Conservation (phyloP, 805 yeast species). For the Pichia cephalocereana region DNA sequence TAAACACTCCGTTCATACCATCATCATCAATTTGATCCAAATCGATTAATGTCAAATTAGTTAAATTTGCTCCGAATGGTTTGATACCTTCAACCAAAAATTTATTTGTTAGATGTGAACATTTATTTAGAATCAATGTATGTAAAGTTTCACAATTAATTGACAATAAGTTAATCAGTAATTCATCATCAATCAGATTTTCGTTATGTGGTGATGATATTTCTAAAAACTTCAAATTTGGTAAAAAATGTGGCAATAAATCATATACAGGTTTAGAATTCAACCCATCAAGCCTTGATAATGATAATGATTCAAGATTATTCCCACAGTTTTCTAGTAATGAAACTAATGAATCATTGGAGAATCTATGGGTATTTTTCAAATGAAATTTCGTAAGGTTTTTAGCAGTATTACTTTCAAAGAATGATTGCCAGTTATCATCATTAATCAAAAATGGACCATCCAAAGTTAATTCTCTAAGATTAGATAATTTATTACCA, state of each 20-base stretch:
- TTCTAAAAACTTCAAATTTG: constrained; percentile 47
- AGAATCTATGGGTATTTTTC: constrained; percentile 76
- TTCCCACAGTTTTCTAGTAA: constrained; percentile 55
- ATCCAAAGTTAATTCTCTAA: constrained; percentile 56
- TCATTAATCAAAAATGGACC: constrained; percentile 86
- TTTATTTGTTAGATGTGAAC: constrained; percentile 60
- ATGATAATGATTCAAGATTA: constrained; percentile 43
- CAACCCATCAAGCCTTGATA: constrained; percentile 69
- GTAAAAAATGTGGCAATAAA: constrained; percentile 54
- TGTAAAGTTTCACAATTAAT: constrained; percentile 53
- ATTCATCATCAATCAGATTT: constrained; percentile 59
- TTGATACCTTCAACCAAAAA: constrained; percentile 48
- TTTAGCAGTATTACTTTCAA: constrained; percentile 43
- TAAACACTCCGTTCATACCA: constrained; percentile 52
- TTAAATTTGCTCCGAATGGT: constrained; percentile 48
- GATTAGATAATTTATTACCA: constrained; percentile 44
- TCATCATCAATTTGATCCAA: constrained; percentile 63
- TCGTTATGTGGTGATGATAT: constrained; percentile 61
- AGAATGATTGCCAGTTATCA: constrained; percentile 66
- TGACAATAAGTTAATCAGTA: constrained; percentile 50
- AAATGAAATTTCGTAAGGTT: constrained; percentile 52
- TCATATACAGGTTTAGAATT: constrained; percentile 48
- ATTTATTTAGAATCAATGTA: constrained; percentile 60
- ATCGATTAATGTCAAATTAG: constrained; percentile 46
- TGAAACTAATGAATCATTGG: constrained; percentile 52